These are phyloP conservation scores for Claviceps capensis DNA, from an alignment of 2,329 filamentous ascomycete genomes.

Conservation along the genomic window DNA sequence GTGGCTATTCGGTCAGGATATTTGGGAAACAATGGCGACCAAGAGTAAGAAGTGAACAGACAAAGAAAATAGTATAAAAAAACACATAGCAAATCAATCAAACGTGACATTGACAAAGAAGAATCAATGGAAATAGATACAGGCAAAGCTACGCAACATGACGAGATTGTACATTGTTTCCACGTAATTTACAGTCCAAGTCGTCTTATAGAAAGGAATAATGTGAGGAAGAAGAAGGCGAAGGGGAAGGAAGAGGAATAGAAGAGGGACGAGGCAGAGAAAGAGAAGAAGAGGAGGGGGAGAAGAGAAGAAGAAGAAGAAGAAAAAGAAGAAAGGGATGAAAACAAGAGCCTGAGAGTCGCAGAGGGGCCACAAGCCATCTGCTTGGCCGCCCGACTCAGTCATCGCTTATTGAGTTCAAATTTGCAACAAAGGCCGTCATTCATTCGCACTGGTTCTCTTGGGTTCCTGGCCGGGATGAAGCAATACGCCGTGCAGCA, in stretches of 20 bases:
- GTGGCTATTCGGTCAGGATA: no score
- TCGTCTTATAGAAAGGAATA: not conserved
- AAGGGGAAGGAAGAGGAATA: not conserved
- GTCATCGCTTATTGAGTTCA: constrained; percentile 1
- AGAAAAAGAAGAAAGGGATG: not conserved
- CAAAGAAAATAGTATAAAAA: not conserved
- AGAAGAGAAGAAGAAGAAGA: not conserved
- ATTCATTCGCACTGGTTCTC: constrained; percentile 5
- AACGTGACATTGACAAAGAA: not conserved
- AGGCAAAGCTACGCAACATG: constrained; percentile 6
- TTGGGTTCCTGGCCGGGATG: not conserved
- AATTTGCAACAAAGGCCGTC: constrained; percentile 2
- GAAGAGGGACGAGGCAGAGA: no score
- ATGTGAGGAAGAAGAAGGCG: not conserved
- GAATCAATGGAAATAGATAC: constrained; percentile 6
- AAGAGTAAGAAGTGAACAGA: not conserved
- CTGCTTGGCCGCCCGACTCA: not conserved
- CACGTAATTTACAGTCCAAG: constrained; percentile 6
- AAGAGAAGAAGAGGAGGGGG: not conserved
- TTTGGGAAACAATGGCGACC: not conserved
- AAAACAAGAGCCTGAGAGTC: not conserved
- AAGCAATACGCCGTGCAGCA: not conserved
- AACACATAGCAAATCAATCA: not conserved
- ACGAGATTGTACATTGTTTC: not conserved
- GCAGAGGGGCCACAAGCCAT: not conserved